phyloP scores from a whole-genome alignment of 805 yeast genomes.

The Scheffersomyces lignosus region DNA sequence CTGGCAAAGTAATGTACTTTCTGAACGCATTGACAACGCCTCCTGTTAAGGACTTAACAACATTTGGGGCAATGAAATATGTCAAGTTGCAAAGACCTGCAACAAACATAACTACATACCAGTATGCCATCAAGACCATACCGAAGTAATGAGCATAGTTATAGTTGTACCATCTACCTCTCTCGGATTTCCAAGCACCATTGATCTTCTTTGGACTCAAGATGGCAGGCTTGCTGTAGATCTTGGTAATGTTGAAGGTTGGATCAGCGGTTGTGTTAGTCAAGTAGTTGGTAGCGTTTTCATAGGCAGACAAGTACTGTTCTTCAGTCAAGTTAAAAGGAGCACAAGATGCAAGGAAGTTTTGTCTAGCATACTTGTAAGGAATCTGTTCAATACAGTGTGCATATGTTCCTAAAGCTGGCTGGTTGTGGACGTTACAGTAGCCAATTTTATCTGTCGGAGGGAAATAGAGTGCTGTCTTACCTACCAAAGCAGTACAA shows the following conservation, averaged over 20 bases:
- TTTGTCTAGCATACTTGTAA: constrained; percentile 15
- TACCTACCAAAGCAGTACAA: constrained; percentile 23
- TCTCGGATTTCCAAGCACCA: constrained; percentile 26
- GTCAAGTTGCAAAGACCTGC: constrained; percentile 32
- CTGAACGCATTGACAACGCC: constrained; percentile 19
- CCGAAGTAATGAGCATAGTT: constrained; percentile 43
- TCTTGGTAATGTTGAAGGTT: constrained; percentile 26
- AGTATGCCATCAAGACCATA: constrained; percentile 27
- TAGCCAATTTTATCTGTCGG: constrained; percentile 27
- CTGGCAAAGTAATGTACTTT: constrained; percentile 32
- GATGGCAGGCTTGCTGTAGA: constrained; percentile 38
- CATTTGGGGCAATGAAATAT: constrained; percentile 21
- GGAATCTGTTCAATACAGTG: constrained; percentile 30
- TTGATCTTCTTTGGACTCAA: constrained; percentile 21
- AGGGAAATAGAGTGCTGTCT: constrained; percentile 24
- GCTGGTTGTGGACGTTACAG: constrained; percentile 36
- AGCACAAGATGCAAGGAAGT: constrained; percentile 18
- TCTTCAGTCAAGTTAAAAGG: constrained; percentile 25
- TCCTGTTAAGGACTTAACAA: constrained; percentile 28
- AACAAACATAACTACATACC: constrained; percentile 31
- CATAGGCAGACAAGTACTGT: constrained; percentile 33
- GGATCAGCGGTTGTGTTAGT: constrained; percentile 29
- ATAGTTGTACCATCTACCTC: constrained; percentile 29
- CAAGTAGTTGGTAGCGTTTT: constrained; percentile 42
- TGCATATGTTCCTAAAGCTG: constrained; percentile 40